These are phyloP conservation scores for Triticum timopheevii DNA, from an alignment of 176 grass and related monocot genomes.

Conservation along the genomic window DNA sequence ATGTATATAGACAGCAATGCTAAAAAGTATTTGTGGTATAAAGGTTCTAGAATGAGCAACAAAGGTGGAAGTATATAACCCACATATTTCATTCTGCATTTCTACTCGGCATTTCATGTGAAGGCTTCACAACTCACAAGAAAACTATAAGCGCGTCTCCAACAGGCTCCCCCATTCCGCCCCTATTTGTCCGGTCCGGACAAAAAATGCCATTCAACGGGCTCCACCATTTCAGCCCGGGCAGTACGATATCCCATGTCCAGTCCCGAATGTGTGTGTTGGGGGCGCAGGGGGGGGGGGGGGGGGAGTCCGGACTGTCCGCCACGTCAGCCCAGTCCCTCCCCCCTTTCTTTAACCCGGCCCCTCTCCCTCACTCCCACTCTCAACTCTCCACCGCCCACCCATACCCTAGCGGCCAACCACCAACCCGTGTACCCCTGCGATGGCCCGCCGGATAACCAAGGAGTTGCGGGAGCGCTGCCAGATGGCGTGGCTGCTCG, in stretches of 20 bases:
- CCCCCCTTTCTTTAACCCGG: not conserved
- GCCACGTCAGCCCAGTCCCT: too few relatives aligned
- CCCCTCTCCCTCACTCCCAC: not conserved
- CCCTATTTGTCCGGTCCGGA: not conserved
- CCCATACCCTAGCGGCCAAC: not conserved
- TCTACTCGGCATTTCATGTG: not conserved
- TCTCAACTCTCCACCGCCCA: not conserved
- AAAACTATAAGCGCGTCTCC: not conserved
- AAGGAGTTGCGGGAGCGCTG: too few relatives aligned
- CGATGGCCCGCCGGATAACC: not conserved
- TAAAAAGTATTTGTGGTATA: conserved; percentile 8
- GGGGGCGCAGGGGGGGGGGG: too few relatives aligned
- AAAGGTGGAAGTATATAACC: not conserved
- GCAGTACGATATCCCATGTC: too few relatives aligned
- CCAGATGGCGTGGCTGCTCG: not conserved
- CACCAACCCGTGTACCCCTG: not conserved
- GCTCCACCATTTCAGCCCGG: too few relatives aligned
- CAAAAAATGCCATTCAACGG: not conserved
- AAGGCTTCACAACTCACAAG: not conserved
- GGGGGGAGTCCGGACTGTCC: too few relatives aligned
- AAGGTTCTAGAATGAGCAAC: conserved; percentile 6
- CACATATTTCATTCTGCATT: not conserved
- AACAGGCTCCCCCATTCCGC: not conserved
- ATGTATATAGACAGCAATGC: conserved; percentile 8
- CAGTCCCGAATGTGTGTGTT: too few relatives aligned